Evolutionary conservation across 1,284 basidiomycete genomes (phyloP), one percentile per base, ranked within the genome.

Genomic region (Rhodotorula mucilaginosa): DNA sequence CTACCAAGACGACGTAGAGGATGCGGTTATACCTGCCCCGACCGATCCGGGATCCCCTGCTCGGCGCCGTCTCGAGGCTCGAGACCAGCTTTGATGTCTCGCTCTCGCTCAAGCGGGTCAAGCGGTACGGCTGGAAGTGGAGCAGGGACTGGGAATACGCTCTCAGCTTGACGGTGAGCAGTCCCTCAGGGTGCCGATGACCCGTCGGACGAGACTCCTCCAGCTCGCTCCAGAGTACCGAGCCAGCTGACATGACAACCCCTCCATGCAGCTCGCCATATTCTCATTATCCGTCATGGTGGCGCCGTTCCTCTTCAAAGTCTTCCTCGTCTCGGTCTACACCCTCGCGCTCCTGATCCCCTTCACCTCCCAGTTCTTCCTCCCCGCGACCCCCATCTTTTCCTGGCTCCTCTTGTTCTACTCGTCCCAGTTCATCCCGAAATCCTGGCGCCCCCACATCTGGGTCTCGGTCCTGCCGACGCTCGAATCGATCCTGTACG

Each of bases 381-480:
- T 94, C 52, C 95, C 93, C 0, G 94, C 92, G 0, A 89, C 88
- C 0, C 95, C 94, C 16, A 85, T 98, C 63, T 88, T 97, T 74
- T 80, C 73, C 63, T 83, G 78, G 88, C 84, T 96, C 49, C 85
- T 96, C 74, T 86, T 88, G 7, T 97, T 89, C 83, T 97, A 90
- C 84, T 88, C 89, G 26, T 91, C 90, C 54, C 86, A 89, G 59
- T 97, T 91, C 83, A 92, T 97, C 71, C 91, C 93, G 0, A 84
- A 86, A 16, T 75, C 82, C 5, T 88, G 87, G 79, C 85, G 94
- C 3, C 95, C 95, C 0, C 83, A 85, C 29, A 92, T 97, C 65
- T 95, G 92, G 77, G 95, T 99, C 68, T 90, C 91, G 16, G 86
- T 98, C 39, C 87, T 98, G 5, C 96, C 96, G 0, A 96, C 95